These are phyloP conservation scores for Oidium heveae DNA, from an alignment of 2,329 filamentous ascomycete species.

Conservation along the genomic window DNA sequence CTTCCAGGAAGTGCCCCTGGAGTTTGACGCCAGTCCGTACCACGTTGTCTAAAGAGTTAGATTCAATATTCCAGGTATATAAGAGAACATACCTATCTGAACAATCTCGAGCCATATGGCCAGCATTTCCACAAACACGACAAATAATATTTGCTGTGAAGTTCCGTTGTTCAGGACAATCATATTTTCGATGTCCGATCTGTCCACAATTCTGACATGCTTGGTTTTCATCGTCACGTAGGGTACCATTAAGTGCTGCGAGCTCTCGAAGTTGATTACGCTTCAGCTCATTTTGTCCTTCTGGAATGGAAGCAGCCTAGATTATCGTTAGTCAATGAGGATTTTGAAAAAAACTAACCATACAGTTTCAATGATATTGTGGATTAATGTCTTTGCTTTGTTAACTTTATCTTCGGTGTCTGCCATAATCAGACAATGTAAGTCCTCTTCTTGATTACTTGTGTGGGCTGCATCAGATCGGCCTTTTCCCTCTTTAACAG, in stretches of 20 bases:
- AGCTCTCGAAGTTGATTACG: slow-evolving; percentile 95
- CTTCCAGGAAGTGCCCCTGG: slow-evolving; percentile 18
- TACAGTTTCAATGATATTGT: slow-evolving; percentile 97
- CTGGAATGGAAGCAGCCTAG: slow-evolving; percentile 89
- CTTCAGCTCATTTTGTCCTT: slow-evolving; percentile 97
- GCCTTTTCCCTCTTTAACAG: slow-evolving; percentile 98
- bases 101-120: slow-evolving; percentile 96
- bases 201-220: slow-evolving; percentile 98
- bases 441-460: slow-evolving; percentile 98
- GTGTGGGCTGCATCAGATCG: slow-evolving; percentile 96
- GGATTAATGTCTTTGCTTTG: slow-evolving; percentile 94
- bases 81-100: slow-evolving; percentile 46
- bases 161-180: slow-evolving; percentile 92
- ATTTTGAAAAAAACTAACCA: no score
- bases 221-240: slow-evolving; percentile 97
- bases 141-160: slow-evolving; percentile 99
- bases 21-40: slow-evolving; percentile 73
- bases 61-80: no score
- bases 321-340: slow-evolving; percentile 14
- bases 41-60: slow-evolving; percentile 38
- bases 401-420: slow-evolving; percentile 99
- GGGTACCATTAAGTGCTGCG: slow-evolving; percentile 90
- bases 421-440: slow-evolving; percentile 98
- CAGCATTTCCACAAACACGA: slow-evolving; percentile 89
- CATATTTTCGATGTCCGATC: slow-evolving; percentile 96